phyloP scores from a whole-genome alignment of 148 eudicot genomes.

The Rhododendron mucronatum region DNA sequence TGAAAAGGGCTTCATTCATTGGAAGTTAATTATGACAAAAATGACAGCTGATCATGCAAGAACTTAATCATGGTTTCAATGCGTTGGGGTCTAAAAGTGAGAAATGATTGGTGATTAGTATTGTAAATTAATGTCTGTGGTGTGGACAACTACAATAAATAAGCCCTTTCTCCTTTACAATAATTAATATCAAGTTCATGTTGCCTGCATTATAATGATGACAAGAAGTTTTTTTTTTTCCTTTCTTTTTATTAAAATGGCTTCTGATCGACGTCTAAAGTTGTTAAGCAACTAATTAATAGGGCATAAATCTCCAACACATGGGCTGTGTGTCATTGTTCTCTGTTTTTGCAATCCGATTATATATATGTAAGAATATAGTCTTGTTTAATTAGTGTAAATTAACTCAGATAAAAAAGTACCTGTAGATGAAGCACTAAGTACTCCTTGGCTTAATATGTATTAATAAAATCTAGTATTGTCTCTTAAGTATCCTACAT shows the following conservation, averaged over 20 bases:
- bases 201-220: slow-evolving; percentile 8
- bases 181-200: not conserved
- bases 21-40: not conserved
- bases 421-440: not conserved
- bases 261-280: not conserved
- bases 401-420: too few relatives aligned
- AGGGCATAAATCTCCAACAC: not conserved
- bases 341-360: not conserved
- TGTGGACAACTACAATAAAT: not conserved
- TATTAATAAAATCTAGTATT: too few relatives aligned
- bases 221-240: not conserved
- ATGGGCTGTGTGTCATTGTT: not conserved
- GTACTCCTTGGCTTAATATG: not conserved
- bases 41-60: slow-evolving; percentile 5
- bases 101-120: slow-evolving; percentile 2
- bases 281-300: not conserved
- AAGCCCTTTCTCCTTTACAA: slow-evolving; percentile 5
- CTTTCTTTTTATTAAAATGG: not conserved
- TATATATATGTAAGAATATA: too few relatives aligned
- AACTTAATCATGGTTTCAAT: slow-evolving; percentile 5
- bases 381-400: not conserved
- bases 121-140: slow-evolving; percentile 6
- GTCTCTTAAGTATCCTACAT: too few relatives aligned
- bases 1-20: slow-evolving; percentile 19
- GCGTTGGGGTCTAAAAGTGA: slow-evolving; percentile 20